These are phyloP conservation scores for Ceratobasidium sp. DNA, from an alignment of 1,284 basidiomycete species.

Conservation along the genomic window DNA sequence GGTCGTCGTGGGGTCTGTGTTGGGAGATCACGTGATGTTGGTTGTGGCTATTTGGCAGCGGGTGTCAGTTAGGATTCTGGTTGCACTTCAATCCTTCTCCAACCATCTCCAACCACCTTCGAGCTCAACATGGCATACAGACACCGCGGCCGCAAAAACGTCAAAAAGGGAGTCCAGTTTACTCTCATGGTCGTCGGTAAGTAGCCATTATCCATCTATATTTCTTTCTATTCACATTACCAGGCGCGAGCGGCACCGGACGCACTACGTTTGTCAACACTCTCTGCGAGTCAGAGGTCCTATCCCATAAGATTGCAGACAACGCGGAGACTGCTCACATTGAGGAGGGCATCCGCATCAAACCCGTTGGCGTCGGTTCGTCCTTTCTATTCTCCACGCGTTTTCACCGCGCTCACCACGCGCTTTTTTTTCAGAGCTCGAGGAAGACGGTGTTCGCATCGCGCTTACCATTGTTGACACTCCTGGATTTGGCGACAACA, in stretches of 20 bases:
- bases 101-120: background rate
- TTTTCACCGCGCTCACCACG: constrained; percentile 26
- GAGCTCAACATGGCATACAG: constrained; percentile 65
- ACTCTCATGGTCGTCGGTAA: constrained; percentile 94
- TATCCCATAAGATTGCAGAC: constrained; percentile 87
- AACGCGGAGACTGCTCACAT: constrained; percentile 90
- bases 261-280: constrained; percentile 99
- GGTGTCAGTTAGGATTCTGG: constrained; percentile 13
- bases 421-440: constrained; percentile 74
- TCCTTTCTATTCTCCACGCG: constrained; percentile 45
- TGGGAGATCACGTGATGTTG: constrained; percentile 22
- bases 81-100: constrained; percentile 28
- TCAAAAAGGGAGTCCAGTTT: constrained; percentile 97
- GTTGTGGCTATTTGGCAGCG: constrained; percentile 13
- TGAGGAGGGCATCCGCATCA: constrained; percentile 95
- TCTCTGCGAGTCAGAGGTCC: constrained; percentile 91
- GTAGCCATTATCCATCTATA: constrained; percentile 52
- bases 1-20: background rate
- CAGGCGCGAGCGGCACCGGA: constrained; percentile 95
- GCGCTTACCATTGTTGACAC: constrained; percentile 99
- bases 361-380: constrained; percentile 93
- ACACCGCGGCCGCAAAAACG: constrained; percentile 87
- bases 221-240: constrained; percentile 28
- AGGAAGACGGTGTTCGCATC: constrained; percentile 98
- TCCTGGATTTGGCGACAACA: constrained; percentile 98